Evolutionary conservation across 139 green algal genomes (phyloP), one percentile per base, ranked within the genome.

Genomic region (Chlorella ohadii): DNA sequence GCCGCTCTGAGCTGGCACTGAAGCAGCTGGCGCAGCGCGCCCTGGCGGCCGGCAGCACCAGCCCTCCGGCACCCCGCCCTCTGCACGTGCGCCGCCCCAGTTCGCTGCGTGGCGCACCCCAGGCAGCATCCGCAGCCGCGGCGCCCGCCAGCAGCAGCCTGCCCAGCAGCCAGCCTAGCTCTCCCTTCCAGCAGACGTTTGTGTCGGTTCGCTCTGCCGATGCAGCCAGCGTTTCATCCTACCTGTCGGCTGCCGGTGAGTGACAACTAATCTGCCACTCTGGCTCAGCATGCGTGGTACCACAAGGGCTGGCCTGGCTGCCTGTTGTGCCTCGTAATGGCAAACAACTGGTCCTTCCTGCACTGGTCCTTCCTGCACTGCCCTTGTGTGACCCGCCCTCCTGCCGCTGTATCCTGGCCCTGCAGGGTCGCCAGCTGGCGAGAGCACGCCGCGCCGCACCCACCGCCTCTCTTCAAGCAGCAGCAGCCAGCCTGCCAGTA

Each of bases 21-120:
- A 76, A 76, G 38, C 68, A 76, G 38, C 68, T 57, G 41, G 68
- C 68, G 5, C 68, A 57, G 38, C 68, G 38, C 25, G 68, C 38
- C 36, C 38, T 57, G 38, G 68, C 68, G 19, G 27, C 41, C 27
- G 70, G 70, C 39, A 44, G 68, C 68, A 61, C 39, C 70, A 77
- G 70, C 70, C 70, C 39, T 2, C 70, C 39, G 39, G 70, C 25
- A 13, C 70, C 25, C 9, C 70, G 27, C 23, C 39, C 70, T 23
- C 27, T 38, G 70, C 70, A 77, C 28, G 28, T 36, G 39, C 39
- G 70, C 39, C 70, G 70, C 39, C 39, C 39, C 1, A 77, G 70
- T 36, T 59, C 70, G 7, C 39, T 59, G 39, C 39, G 11, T 0
- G 41, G 70, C 25, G 41, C 25, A 16, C 3, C 39, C 4, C 9